Base-by-base conservation (phyloP, 495 filamentous ascomycete genomes). In the Penicillium cinerascens region DNA sequence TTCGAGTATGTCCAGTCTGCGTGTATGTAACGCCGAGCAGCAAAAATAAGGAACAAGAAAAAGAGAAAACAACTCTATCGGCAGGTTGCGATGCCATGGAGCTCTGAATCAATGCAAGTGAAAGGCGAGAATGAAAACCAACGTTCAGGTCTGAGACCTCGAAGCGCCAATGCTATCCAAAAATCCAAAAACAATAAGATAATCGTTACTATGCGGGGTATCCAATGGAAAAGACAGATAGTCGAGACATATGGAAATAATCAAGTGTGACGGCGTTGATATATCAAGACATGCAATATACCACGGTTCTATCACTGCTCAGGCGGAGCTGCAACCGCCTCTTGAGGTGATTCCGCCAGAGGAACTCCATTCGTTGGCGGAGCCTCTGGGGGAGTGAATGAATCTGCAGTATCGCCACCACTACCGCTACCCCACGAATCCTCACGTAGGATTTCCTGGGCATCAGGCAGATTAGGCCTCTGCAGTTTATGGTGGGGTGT, bases 361-460 rank as follows among this genome's bases (percentile, higher is more conserved):
- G 29, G 29, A 29, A 3, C 5, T 11, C 9, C 0, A 33, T 3
- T 3, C 11, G 29, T 10, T 33, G 7, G 26, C 10, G 29, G 29
- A 33, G 9, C 9, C 29, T 18, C 37, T 2, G n/a, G n/a, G 18
- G 37, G 37, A 50, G 52, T 3, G 23, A 7, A 2, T 54, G 67
- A 70, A 18, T 72, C 71, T 22, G 50, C 62, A 46, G 67, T 71
- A 20, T 60, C 68, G 47, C 63, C 69, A 15, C 52, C 62, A 44
- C 68, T 71, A n/a, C 62, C 68, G 50, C 64, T 71, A 1, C 66
- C 66, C 50, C 69, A 72, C 23, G 66, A 72, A 47, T 71, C 66
- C 40, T 72, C 67, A 2, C 52, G 56, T 23, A 66, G 38, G 11
- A 71, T 39, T 41, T 66, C 60, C 9, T 47, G 59, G 8, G 49